These are phyloP conservation scores for Craterostigma plantagineum DNA, from an alignment of 257 asterid species.

Conservation along the genomic window DNA sequence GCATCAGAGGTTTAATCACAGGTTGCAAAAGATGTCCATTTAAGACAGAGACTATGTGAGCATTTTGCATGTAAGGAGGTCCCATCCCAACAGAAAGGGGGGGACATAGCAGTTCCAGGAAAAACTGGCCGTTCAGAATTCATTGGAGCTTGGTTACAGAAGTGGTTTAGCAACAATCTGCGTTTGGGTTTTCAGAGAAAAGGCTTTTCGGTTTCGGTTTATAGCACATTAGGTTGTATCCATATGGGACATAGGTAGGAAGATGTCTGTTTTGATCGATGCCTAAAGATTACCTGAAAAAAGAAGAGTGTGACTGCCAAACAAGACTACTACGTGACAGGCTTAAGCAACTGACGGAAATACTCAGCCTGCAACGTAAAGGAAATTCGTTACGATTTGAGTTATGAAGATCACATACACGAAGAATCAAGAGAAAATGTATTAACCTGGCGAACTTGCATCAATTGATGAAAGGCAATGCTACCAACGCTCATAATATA, in stretches of 20 bases:
- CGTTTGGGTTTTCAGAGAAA: slow-evolving; percentile 1
- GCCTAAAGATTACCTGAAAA: slow-evolving; percentile 7
- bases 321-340: slow-evolving; percentile 43
- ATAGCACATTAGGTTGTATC: too few species aligned
- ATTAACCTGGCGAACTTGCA: slow-evolving; percentile 44
- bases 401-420: not conserved
- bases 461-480: slow-evolving; percentile 33
- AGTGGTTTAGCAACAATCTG: not conserved
- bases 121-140: slow-evolving; percentile 15
- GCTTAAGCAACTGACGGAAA: slow-evolving; percentile 50
- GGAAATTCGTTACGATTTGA: not conserved
- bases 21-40: slow-evolving; percentile 12
- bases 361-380: slow-evolving; percentile 35
- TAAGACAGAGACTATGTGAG: slow-evolving; percentile 12
- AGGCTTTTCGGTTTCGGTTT: slow-evolving; percentile 12
- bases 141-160: slow-evolving; percentile 15
- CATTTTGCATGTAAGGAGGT: slow-evolving; percentile 12
- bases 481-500: slow-evolving; percentile 28
- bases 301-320: slow-evolving; percentile 1
- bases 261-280: too few species aligned
- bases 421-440: not conserved
- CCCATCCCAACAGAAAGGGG: slow-evolving; percentile 17
- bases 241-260: too few species aligned
- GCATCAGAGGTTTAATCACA: slow-evolving; percentile 8
- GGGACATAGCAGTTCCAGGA: slow-evolving; percentile 12